A percentile compares a stretch with the other conserved stretches of the same genome.
These are phyloP conservation scores for Austroboletus niveus DNA, from an alignment of 1,284 basidiomycete genomes.

Conservation along the genomic window DNA sequence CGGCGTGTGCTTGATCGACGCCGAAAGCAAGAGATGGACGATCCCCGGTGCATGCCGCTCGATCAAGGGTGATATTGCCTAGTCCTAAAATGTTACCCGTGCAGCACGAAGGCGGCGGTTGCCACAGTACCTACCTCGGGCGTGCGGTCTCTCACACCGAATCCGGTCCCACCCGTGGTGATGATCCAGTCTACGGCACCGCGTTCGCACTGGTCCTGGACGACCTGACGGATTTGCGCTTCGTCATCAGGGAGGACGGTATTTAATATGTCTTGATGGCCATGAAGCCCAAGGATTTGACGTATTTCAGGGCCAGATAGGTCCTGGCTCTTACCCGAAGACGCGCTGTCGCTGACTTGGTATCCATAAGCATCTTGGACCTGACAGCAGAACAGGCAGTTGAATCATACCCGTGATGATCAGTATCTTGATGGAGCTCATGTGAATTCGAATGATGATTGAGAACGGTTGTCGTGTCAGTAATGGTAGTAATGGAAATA, in stretches of 20 bases:
- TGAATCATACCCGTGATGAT: conserved; percentile 26
- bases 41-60: conserved; percentile 75
- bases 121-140: conserved; percentile 70
- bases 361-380: conserved; percentile 8
- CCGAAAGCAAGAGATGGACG: conserved; percentile 70
- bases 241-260: conserved; percentile 65
- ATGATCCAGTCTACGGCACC: conserved; percentile 66
- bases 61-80: conserved; percentile 73
- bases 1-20: conserved; percentile 73
- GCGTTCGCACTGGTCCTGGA: conserved; percentile 46
- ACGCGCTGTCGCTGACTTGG: conserved; percentile 70
- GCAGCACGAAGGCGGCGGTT: background rate
- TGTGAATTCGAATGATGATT: background rate
- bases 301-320: conserved; percentile 64
- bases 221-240: conserved; percentile 44
- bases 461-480: background rate
- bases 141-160: conserved; percentile 75
- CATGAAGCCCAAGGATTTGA: conserved; percentile 43
- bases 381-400: background rate
- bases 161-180: conserved; percentile 86
- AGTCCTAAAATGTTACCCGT: background rate
- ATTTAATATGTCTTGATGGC: conserved; percentile 39
- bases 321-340: conserved; percentile 50
- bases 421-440: conserved; percentile 23
- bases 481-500: background rate